Evolutionary conservation across 179 eudicot genomes (phyloP), one percentile per base, ranked within the genome.

Genomic region (Nepenthes alata): DNA sequence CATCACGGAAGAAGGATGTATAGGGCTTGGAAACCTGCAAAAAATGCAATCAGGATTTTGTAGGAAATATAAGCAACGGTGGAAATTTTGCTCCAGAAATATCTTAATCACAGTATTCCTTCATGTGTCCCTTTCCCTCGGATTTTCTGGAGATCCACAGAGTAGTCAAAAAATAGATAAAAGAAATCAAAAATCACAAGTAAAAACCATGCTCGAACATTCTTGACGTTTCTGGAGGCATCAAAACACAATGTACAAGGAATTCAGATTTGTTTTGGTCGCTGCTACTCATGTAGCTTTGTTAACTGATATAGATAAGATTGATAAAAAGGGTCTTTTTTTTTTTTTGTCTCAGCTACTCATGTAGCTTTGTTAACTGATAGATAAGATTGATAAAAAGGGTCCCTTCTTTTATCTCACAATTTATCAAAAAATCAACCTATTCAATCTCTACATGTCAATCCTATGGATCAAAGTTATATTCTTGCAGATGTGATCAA

Each of bases 11-110:
- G 70, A 77, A 91, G 2, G 81, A 74, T 34, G 80, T 58, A 64
- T 84, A 91, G 4, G 96, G 96, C 82, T 91, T 88, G 36, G 81
- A 77, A 36, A 88, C 88, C 91, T 89, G 79, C 58, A 51, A 62
- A 7, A 6, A 14, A 45, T 38, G 2, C 13, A 4, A 45, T 48
- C 15, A 45, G 13, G 4, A 14, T 47, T 34, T 25, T 25, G 25
- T 25, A 25, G 25, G 25, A 25, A 25, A 25, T 25, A 25, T 25
- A 25, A 25, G 63, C 9, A 45, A 60, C 34, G 47, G 25, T 25
- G 63, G 45, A 55, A 11, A 55, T 11, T 12, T 44, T 34, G 35
- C 11, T 37, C 45, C 48, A 36, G 11, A 2, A 63, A 37, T 9
- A 35, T 14, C 25, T 25, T 25, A 25, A 25, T 25, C 25, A 25